Base-by-base conservation (phyloP, 129 eudicot genomes). In the Chrysanthemum lavandulifolium region DNA sequence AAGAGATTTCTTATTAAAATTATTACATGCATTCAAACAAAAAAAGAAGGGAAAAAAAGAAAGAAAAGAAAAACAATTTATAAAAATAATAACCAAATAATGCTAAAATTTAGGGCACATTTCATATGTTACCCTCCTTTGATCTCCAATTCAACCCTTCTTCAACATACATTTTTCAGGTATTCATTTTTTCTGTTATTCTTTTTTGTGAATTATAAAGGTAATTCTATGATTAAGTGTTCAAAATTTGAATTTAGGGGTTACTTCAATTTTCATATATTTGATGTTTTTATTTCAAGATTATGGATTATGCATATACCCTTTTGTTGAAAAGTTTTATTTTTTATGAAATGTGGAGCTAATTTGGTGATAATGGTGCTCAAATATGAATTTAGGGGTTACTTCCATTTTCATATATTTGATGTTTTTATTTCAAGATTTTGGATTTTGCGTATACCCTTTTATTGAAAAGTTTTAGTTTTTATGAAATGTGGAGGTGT, bases 161-260 rank as follows among this genome's bases (percentile, higher is more conserved):
- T 31, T 76, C 82, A 69, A 77, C 71, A 76, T 54, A 76, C 81
- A 78, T 50, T 75, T 40, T 21, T 80, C 76, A 77, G 88, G 88
- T 84, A 65, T 65, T 69, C 58, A 40, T 29, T 60, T 78, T 68
- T 1, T 29, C 13, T 3, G 2, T 55, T 47, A 54, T 18, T 65
- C 25, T 10, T 52, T n/a, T 4, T 25, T 29, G 14, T 33, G 9
- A 45, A 6, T 49, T 59, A 2, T 58, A 8, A 13, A 10, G 13
- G 6, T 9, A 48, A 12, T 67, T 64, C 4, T 29, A 59, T 59
- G 9, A 23, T 7, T 27, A 61, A 29, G 6, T 53, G 33, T 14
- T 61, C 29, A 61, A 13, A 31, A 31, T 31, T 31, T 31, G 36
- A 31, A 31, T 31, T 31, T 31, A 31, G 36, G 36, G 21, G 21